Percentiles rank a stretch among this genome's conserved stretches.
phyloP scores from a whole-genome alignment of 1,284 basidiomycete species.

The Afroboletus lepidellus region DNA sequence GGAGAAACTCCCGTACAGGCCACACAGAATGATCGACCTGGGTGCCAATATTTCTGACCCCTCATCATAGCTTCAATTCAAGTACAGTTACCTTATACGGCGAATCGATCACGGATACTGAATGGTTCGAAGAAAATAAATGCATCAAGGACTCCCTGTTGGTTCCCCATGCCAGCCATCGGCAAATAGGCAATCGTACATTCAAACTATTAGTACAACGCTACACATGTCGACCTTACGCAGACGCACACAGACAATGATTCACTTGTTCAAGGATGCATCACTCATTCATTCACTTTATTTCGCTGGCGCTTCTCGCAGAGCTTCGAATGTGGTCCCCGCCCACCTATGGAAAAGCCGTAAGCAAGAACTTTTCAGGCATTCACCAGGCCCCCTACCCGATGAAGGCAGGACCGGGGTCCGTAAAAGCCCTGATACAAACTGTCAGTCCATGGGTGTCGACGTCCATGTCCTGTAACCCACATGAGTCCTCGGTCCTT shows the following conservation, averaged over 20 bases:
- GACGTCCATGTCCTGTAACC: constrained; percentile 32
- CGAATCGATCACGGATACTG: too few relatives aligned
- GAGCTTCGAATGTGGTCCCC: constrained; percentile 14
- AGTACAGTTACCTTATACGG: too few relatives aligned
- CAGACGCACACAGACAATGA: not conserved
- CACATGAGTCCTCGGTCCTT: constrained; percentile 56
- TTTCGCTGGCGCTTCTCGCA: constrained; percentile 4
- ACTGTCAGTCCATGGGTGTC: constrained; percentile 19
- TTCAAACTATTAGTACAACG: too few relatives aligned
- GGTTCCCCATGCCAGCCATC: not conserved
- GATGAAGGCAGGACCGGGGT: constrained; percentile 54
- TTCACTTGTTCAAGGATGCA: not conserved
- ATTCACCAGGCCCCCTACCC: constrained; percentile 46
- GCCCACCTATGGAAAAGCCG: not conserved
- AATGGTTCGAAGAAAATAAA: not conserved
- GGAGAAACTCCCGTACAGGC: too few relatives aligned
- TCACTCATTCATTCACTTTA: not conserved
- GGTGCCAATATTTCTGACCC: too few relatives aligned
- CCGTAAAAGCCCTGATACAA: constrained; percentile 47
- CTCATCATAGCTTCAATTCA: too few relatives aligned
- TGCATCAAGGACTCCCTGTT: not conserved
- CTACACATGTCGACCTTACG: not conserved
- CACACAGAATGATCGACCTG: too few relatives aligned
- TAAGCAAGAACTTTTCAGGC: not conserved
- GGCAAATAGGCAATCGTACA: not conserved